Percentiles rank a stretch among this genome's conserved stretches.
Conservation (phyloP, 176 grass and related monocot genomes). For the Leersia perrieri region DNA sequence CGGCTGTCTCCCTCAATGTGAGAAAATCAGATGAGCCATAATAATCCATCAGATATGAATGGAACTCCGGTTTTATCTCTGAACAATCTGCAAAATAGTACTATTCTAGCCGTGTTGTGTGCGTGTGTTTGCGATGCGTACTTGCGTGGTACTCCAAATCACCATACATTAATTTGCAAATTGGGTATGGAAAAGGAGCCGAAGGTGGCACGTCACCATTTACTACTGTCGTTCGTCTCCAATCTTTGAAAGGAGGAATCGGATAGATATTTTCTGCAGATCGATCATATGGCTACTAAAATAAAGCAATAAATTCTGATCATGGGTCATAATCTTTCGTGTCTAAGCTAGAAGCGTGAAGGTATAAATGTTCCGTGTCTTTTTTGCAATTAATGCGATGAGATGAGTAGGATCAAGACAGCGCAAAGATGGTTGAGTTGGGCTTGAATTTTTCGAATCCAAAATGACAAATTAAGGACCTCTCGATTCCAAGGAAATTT, state of each 20-base stretch:
- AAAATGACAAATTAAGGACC: constrained; percentile 18
- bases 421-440: background rate
- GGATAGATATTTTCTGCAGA: background rate
- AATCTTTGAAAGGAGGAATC: background rate
- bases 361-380: background rate
- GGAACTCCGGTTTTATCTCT: background rate
- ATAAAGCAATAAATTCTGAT: background rate
- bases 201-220: constrained; percentile 1
- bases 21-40: background rate
- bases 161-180: background rate
- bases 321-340: background rate
- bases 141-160: background rate
- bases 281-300: background rate
- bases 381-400: background rate
- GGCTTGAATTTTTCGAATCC: background rate
- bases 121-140: background rate
- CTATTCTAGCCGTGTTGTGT: background rate
- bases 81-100: background rate
- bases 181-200: background rate
- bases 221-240: background rate
- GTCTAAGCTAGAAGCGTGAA: background rate
- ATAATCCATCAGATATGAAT: background rate
- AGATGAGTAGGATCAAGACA: background rate
- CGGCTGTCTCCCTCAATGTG: background rate
- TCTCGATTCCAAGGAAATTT: no score